These are phyloP conservation scores for Candolleomyces eurysporus DNA, from an alignment of 768 basidiomycete genomes.

Conservation along the genomic window DNA sequence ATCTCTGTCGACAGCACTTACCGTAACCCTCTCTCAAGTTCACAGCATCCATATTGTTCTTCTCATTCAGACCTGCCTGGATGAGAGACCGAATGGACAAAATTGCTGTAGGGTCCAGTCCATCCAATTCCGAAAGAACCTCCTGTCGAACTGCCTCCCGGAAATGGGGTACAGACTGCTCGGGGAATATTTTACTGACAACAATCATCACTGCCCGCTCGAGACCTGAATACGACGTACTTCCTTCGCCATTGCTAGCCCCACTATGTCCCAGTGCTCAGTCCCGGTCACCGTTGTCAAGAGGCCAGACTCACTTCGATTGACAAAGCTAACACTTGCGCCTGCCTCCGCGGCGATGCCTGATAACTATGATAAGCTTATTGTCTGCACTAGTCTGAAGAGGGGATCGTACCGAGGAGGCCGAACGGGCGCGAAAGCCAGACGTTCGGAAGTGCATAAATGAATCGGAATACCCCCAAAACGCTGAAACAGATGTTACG, in stretches of 20 bases:
- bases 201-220: not conserved
- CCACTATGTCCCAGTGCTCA: conserved; percentile 44
- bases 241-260: conserved; percentile 67
- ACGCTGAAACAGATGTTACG: conserved; percentile 35
- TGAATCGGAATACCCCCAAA: conserved; percentile 76
- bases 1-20: conserved; percentile 9
- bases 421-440: conserved; percentile 71
- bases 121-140: conserved; percentile 52
- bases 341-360: conserved; percentile 70
- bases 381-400: not conserved
- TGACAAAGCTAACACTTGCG: conserved; percentile 66
- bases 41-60: conserved; percentile 60
- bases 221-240: conserved; percentile 26
- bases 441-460: conserved; percentile 58
- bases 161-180: conserved; percentile 50
- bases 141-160: conserved; percentile 49
- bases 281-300: not conserved
- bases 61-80: conserved; percentile 54
- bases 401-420: conserved; percentile 45
- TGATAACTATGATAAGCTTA: conserved; percentile 19
- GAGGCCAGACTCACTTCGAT: conserved; percentile 46
- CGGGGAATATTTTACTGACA: conserved; percentile 58
- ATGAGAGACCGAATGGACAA: conserved; percentile 54
- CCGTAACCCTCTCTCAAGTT: conserved; percentile 69
- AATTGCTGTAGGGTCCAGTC: conserved; percentile 56